Evolutionary conservation across 495 filamentous ascomycete species (phyloP).

Genomic region (Annulohypoxylon maeteangense): DNA sequence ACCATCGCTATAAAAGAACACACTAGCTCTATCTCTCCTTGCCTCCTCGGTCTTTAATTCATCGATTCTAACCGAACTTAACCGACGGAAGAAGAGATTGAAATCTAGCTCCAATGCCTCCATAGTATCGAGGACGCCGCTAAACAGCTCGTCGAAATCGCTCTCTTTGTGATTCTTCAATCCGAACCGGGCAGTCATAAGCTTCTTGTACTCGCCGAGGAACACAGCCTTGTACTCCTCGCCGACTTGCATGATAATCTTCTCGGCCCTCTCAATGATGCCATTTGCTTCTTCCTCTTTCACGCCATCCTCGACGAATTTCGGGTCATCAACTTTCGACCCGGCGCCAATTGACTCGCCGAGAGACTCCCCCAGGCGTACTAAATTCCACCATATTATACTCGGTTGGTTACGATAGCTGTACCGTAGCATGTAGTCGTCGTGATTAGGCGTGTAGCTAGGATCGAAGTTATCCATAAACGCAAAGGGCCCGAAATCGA

Average conservation of each 20-base stretch:
- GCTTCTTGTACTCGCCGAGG: constrained; percentile 81
- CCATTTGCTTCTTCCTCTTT: constrained; percentile 71
- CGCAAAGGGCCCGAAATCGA: constrained; percentile 96
- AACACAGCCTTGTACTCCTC: constrained; percentile 91
- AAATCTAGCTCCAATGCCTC: constrained; percentile 87
- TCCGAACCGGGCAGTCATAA: constrained; percentile 83
- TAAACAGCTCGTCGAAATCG: constrained; percentile 83
- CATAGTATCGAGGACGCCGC: constrained; percentile 82
- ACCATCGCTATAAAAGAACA: constrained; percentile 79
- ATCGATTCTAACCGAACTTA: constrained; percentile 67
- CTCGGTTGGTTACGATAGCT: constrained; percentile 93
- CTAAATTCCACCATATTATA: constrained; percentile 98
- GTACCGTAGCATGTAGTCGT: constrained; percentile 88
- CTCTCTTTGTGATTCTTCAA: constrained; percentile 69
- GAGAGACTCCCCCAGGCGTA: constrained; percentile 88
- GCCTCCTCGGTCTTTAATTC: constrained; percentile 69
- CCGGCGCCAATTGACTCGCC: constrained; percentile 88
- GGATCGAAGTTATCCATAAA: constrained; percentile 98
- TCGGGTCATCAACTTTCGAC: constrained; percentile 69
- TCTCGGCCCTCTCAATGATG: constrained; percentile 81
- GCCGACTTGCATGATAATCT: constrained; percentile 76
- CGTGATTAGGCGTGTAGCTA: constrained; percentile 94
- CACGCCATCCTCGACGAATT: constrained; percentile 77
- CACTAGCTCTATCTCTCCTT: constrained; percentile 64
- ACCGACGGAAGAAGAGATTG: constrained; percentile 86